Evolutionary conservation across 805 yeast species (phyloP).

Genomic region (Wickerhamiella lipophila): DNA sequence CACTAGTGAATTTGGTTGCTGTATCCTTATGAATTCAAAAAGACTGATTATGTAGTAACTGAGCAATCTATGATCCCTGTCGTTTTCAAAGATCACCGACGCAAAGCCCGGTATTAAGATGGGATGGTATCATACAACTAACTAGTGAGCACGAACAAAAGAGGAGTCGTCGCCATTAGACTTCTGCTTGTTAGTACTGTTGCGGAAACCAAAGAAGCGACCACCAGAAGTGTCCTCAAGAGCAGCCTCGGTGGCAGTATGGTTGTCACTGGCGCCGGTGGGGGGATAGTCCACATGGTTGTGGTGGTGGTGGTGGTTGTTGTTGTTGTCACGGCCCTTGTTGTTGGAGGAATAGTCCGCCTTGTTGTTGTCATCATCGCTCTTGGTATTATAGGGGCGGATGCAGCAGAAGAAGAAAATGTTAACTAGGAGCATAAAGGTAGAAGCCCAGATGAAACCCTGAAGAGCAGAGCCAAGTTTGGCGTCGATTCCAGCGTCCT

Average conservation of each 20-base stretch:
- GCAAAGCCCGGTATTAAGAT: conserved; percentile 10
- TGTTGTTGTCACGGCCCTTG: too few species aligned
- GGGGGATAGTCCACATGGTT: conserved; percentile 7
- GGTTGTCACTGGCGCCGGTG: background rate
- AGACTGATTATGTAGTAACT: background rate
- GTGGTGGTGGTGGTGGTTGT: background rate
- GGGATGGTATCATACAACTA: conserved; percentile 3
- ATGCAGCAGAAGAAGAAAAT: conserved; percentile 24
- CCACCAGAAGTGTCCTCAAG: conserved; percentile 8
- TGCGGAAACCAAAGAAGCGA: conserved; percentile 10
- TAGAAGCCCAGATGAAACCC: conserved; percentile 53
- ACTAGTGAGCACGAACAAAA: conserved; percentile 20
- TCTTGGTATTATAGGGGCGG: conserved; percentile 28
- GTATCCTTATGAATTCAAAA: background rate
- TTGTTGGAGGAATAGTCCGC: conserved; percentile 5
- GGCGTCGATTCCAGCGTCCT: conserved; percentile 29
- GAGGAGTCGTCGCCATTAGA: conserved; percentile 20
- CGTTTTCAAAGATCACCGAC: background rate
- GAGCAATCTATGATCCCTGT: background rate
- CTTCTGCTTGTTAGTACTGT: background rate
- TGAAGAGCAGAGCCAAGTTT: conserved; percentile 30
- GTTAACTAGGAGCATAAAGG: conserved; percentile 26
- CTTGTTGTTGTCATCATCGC: background rate
- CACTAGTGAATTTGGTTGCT: too few species aligned
- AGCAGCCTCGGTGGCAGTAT: conserved; percentile 7